Base-by-base conservation (phyloP, 2,329 filamentous ascomycete genomes). In the Pezicula radicicola region DNA sequence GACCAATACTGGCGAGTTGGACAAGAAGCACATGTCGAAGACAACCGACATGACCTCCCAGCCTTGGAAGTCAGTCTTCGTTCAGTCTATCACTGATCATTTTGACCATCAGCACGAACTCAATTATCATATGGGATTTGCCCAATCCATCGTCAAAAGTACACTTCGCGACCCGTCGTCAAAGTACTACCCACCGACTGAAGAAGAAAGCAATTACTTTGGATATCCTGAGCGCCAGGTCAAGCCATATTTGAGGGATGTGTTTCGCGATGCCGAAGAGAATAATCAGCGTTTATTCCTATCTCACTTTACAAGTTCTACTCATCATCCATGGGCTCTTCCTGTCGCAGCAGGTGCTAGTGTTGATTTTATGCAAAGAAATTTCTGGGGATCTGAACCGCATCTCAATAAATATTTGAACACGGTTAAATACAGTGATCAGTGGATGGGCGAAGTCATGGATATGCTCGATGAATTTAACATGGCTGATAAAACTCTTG, bases 401-500 rank as follows among this genome's bases (percentile, higher is more conserved):
- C 33, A 39, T 10, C 49, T 64, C 33, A 74, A 76, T 52, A 64
- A 65, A 50, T 77, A 74, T 58, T 55, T 76, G 37, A 74, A 75
- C 53, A 63, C 70, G 30, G 63, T 73, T 50, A 66, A 66, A 47
- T 72, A 69, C 55, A 66, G 66, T 28, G 71, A 74, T 53, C 50
- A 53, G 7, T 74, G 72, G 71, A 61, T 72, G 9, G 68, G 64
- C 13, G 63, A 70, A 46, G 59, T 73, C 18, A 64, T 74, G 55
- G 58, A 67, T 45, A 53, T 75, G 49, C 63, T 76, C 7, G 71
- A 76, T 25, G 69, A 75, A 33, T 58, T 67, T 3, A 72, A 70
- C 21, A 70, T 76, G 15, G 67, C 72, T 13, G 70, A 76, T 50
- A 68, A 72, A 54, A 77, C 74, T 6, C 62, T 77, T 5, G 69